Evolutionary conservation across 176 grass and related monocot genomes (phyloP).

Genomic region (Carex kokanica): DNA sequence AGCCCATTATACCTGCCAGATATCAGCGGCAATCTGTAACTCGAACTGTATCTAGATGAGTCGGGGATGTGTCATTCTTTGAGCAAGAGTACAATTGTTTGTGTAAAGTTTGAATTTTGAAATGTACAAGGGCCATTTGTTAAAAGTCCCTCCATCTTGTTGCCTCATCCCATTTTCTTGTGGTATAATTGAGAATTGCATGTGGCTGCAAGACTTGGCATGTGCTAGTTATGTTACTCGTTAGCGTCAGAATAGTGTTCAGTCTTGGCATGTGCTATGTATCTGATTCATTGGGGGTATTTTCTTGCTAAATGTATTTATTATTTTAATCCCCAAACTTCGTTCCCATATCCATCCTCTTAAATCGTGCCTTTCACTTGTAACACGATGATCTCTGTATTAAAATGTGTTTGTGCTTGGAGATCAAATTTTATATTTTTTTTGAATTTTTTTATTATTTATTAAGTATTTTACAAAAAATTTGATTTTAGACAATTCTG

Average conservation of each 20-base stretch:
- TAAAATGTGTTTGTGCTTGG: too few species aligned
- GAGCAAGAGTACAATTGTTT: neutral
- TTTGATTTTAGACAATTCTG: too few species aligned
- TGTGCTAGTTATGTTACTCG: neutral
- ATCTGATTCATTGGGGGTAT: neutral
- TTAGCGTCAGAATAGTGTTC: conserved; percentile 2
- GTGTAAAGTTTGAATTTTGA: conserved; percentile 1
- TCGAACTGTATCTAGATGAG: conserved; percentile 45
- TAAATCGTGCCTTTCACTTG: too few species aligned
- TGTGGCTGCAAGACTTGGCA: neutral
- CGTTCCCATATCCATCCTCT: too few species aligned
- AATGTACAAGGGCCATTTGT: neutral
- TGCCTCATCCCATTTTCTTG: neutral
- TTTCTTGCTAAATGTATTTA: neutral
- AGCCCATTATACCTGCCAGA: neutral
- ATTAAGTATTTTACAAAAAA: too few species aligned
- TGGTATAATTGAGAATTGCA: neutral
- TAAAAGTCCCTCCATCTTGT: neutral
- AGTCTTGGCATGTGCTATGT: neutral
- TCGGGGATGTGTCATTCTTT: conserved; percentile 14
- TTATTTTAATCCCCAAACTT: neutral
- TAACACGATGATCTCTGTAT: too few species aligned
- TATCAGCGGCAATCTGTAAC: conserved; percentile 37
- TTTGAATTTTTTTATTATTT: too few species aligned
- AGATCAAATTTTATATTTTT: too few species aligned